Evolutionary conservation across 2,329 filamentous ascomycete genomes (phyloP).

Genomic region (Hymenoscyphus scutula): DNA sequence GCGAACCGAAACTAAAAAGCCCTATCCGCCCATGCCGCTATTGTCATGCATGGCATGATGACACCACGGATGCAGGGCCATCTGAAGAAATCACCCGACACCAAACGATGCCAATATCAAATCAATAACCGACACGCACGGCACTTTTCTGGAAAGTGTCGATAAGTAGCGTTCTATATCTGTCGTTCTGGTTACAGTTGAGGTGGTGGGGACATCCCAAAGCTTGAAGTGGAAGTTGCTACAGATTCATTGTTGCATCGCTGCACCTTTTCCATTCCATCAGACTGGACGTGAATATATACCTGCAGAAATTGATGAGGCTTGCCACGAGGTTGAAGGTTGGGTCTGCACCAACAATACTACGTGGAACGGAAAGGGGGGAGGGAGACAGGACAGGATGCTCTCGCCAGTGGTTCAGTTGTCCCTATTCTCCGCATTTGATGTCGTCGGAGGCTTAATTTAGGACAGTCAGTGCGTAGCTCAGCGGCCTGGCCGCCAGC

Average conservation of each 20-base stretch:
- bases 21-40: constrained; percentile 10
- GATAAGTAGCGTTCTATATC: background rate
- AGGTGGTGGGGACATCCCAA: background rate
- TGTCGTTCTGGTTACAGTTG: background rate
- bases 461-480: constrained; percentile 11
- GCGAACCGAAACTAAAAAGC: constrained; percentile 6
- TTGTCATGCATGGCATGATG: constrained; percentile 16
- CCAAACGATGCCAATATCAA: constrained; percentile 15
- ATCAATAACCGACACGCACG: background rate
- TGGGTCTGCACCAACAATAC: background rate
- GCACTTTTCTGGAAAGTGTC: constrained; percentile 14
- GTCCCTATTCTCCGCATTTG: constrained; percentile 3
- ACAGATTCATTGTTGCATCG: constrained; percentile 10
- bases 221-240: background rate
- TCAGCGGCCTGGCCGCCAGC: constrained; percentile 8
- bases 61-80: constrained; percentile 17
- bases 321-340: constrained; percentile 3
- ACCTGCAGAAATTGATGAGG: constrained; percentile 3
- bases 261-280: background rate
- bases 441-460: constrained; percentile 20
- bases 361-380: constrained; percentile 4
- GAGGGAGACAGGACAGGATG: constrained; percentile 3
- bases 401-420: background rate
- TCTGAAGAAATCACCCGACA: constrained; percentile 6
- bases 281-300: background rate